Conservation (phyloP, 495 filamentous ascomycete genomes). For the Massariosphaeria phaeospora region DNA sequence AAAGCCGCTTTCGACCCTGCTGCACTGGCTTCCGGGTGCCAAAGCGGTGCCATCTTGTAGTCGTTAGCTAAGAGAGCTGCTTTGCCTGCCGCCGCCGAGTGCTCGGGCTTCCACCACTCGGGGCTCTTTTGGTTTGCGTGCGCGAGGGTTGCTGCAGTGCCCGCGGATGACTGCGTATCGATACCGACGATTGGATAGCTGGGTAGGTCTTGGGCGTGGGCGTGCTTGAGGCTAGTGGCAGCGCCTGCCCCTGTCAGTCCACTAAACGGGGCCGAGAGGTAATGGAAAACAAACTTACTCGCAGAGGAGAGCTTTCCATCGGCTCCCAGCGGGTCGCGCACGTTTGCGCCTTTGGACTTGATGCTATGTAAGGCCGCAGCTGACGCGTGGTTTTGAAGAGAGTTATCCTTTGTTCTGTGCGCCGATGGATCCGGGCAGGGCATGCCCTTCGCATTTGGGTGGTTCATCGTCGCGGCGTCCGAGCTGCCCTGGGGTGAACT, state of each 20-base stretch:
- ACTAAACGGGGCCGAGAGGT: background rate
- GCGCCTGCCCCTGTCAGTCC: conserved; percentile 42
- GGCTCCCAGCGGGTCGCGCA: conserved; percentile 40
- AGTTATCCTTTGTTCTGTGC: conserved; percentile 34
- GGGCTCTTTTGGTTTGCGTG: conserved; percentile 61
- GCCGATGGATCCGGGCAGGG: conserved; percentile 41
- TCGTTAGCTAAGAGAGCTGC: conserved; percentile 67
- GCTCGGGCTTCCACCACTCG: conserved; percentile 57
- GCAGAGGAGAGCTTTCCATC: conserved; percentile 52
- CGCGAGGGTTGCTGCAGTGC: conserved; percentile 66
- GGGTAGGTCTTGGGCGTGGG: conserved; percentile 61
- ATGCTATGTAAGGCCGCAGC: conserved; percentile 43
- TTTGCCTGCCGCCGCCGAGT: conserved; percentile 58
- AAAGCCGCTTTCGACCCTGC: conserved; percentile 70
- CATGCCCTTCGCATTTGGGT: conserved; percentile 2
- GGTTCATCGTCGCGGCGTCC: background rate
- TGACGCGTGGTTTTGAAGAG: conserved; percentile 41
- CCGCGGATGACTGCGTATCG: conserved; percentile 60
- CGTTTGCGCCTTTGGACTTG: conserved; percentile 41
- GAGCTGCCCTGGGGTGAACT: background rate
- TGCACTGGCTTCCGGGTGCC: conserved; percentile 52
- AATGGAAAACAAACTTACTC: conserved; percentile 38
- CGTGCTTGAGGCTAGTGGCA: conserved; percentile 61
- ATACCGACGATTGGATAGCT: conserved; percentile 63
- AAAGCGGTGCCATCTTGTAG: conserved; percentile 53